Conservation (phyloP, 176 grass and related monocot species). For the Puccinellia tenuiflora region DNA sequence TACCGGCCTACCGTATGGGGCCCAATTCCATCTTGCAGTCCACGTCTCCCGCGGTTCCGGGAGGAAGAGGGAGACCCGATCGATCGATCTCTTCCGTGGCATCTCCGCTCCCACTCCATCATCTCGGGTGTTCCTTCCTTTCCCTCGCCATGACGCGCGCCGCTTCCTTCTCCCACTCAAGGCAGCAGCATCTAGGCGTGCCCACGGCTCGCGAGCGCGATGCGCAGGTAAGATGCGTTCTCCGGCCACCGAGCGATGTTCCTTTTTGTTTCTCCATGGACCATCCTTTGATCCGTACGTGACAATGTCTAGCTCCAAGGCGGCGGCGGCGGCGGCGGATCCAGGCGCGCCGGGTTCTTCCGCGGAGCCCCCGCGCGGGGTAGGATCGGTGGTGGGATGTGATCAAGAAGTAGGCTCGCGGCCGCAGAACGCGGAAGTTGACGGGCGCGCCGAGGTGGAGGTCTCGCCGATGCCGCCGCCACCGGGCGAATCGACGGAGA, state of each 20-base stretch:
- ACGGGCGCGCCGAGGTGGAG: constrained; percentile 33
- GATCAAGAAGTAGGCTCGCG: neutral
- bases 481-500: neutral
- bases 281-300: neutral
- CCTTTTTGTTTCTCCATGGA: neutral
- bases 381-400: neutral
- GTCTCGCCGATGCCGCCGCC: constrained; percentile 5
- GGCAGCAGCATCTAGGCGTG: constrained; percentile 14
- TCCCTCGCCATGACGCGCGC: constrained; percentile 27
- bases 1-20: too few relatives aligned
- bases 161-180: constrained; percentile 12
- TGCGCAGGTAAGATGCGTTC: constrained; percentile 25
- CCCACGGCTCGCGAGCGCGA: constrained; percentile 10
- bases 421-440: neutral
- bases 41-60: neutral
- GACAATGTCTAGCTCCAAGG: neutral
- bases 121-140: neutral
- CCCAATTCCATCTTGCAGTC: neutral
- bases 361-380: neutral
- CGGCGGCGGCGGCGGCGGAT: neutral
- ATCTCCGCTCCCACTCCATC: neutral
- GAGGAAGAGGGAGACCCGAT: neutral
- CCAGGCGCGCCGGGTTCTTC: neutral
- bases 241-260: neutral
- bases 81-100: constrained; percentile 28